Base-by-base conservation (phyloP, 2,329 filamentous ascomycete species). In the Dryadomyces quercivorus region DNA sequence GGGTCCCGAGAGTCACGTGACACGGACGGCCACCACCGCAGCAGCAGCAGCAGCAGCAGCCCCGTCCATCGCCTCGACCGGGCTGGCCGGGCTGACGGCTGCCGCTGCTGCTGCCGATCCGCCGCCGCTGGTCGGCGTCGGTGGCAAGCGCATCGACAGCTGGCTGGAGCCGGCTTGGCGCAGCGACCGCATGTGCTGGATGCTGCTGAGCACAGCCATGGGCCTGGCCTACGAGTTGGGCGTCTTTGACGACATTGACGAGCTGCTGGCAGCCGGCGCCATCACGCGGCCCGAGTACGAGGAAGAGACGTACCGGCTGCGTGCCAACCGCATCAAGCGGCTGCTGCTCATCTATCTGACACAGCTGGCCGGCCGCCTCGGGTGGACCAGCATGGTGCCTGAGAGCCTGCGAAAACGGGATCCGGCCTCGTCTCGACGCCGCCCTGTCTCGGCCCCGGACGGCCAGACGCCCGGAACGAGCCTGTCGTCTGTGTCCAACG, bases 141-240 rank as follows among this genome's bases (percentile, higher is more conserved):
- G 89, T 47, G 89, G 88, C 10, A 85, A 87, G 66, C 77, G 90
- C 31, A 93, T 96, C 59, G 90, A 95, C 65, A 92, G 89, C 66
- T 97, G 93, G 89, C 80, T 97, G 4, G 93, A 98, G 67, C 93
- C 93, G 2, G 92, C 89, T 9, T 96, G 92, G 89, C 80, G 92
- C 62, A 89, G 86, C 59, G 92, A 96, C 64, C 86, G 90, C 54
- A 95, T 96, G 88, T 95, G 88, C 65, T 96, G 92, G 92, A 96
- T 96, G 89, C 74, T 97, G 15, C 77, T 97, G 34, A 94, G 89
- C 64, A 94, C 90, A 42, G 90, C 89, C 15, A 87, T 92, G 73
- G 87, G 90, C 1, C 74, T 97, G 42, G 89, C 88, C 0, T 95
- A 95, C 61, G 93, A 98, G 67, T 81, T 98, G 36, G 93, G 93